These are phyloP conservation scores for Verbena officinalis DNA, from an alignment of 257 asterid genomes.

Conservation along the genomic window DNA sequence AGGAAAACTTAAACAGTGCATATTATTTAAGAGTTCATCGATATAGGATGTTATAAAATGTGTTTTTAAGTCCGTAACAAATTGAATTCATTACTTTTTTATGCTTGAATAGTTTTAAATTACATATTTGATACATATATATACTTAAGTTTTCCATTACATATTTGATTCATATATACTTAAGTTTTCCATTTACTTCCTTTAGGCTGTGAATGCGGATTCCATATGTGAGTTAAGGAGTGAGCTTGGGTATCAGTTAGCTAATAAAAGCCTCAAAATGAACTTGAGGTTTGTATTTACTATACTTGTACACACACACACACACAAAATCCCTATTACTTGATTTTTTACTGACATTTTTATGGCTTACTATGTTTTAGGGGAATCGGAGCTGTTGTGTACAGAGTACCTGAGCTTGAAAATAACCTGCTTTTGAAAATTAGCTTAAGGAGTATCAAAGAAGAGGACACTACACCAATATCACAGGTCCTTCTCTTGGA, in stretches of 20 bases:
- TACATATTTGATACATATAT: background rate
- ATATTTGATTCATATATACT: background rate
- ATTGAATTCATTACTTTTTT: no score
- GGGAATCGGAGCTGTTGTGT: constrained; percentile 90
- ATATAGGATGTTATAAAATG: no score
- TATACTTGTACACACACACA: background rate
- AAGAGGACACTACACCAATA: constrained; percentile 81
- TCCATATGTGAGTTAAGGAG: constrained; percentile 72
- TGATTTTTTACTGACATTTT: background rate
- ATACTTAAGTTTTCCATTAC: background rate
- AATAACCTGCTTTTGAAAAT: constrained; percentile 62
- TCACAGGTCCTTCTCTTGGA: constrained; percentile 54
- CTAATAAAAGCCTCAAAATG: constrained; percentile 66
- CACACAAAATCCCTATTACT: no score
- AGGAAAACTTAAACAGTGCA: no score
- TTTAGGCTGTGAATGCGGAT: constrained; percentile 82
- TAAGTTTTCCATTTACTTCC: background rate
- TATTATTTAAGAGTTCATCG: no score
- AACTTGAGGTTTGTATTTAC: constrained; percentile 68
- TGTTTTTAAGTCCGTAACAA: no score
- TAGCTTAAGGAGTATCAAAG: constrained; percentile 73
- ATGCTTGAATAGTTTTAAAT: constrained; percentile 11
- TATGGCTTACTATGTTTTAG: constrained; percentile 35
- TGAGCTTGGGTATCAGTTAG: constrained; percentile 91
- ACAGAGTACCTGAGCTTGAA: constrained; percentile 77